Base-by-base conservation (phyloP, 2,329 filamentous ascomycete species). In the Cryphonectria naterciae region DNA sequence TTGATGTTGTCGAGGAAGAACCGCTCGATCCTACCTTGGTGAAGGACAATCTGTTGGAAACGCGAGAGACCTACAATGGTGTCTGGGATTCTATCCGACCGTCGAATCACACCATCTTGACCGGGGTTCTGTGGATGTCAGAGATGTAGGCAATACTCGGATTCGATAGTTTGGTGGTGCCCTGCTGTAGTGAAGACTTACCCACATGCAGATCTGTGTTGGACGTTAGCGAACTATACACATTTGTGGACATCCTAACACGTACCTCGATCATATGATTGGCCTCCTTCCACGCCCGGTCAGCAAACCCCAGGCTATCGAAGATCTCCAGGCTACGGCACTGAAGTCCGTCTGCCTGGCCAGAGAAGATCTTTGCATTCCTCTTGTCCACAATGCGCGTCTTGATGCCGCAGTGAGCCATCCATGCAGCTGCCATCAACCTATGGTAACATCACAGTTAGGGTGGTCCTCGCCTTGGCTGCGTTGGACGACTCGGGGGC, bases 291-390 rank as follows among this genome's bases (percentile, higher is more conserved):
- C 88, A 89, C 1, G 85, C 86, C 5, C 86, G 81, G 73, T 93
- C 86, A 2, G 83, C 89, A 70, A 94, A 87, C 0, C 88, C 91
- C 74, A 94, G 91, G 65, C 87, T 89, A 75, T 94, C 90, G 69
- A 93, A 88, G n/a, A 93, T 92, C 78, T 94, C 90, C 1, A 93
- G 82, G 0, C 89, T 92, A 1, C 91, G 88, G 73, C 86, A 88
- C 79, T 92, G 89, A 11, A 81, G 78, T 11, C 84, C 83, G 70
- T 86, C 83, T 49, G 84, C 83, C 73, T 86, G 83, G 3, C 83
- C 82, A 7, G 78, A 79, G 73, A 80, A 81, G 52, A 84, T 76
- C 72, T 82, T 41, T 41, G 74, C 71, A 43, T 73, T 75, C n/a
- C 83, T 78, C 76, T 85, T 85, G 75, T 85, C 83, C n/a, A 85